Evolutionary conservation across 805 yeast species (phyloP), one percentile per base, ranked within the genome.

Genomic region (Helenozyma rhizophorensis): DNA sequence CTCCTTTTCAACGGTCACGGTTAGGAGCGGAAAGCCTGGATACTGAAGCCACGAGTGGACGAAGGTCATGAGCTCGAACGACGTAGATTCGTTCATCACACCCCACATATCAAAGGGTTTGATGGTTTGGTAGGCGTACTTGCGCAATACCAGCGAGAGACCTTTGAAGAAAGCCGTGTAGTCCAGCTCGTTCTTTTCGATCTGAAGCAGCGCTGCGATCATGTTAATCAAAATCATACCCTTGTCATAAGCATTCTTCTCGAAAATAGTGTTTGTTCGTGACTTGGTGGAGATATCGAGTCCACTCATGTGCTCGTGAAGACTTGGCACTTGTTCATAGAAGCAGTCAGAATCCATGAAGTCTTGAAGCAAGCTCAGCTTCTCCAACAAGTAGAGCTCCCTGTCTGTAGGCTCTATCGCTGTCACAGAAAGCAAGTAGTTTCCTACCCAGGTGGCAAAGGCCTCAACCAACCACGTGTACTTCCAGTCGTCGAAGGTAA

Each of bases 401-500:
- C 27, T 23, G 21, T 51, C 53, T 3, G 37, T 23, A 4, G 25
- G 14, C 18, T 40, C 49, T 6, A 45, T 17, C 11, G 22, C 27
- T 4, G 43, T 43, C 4, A 40, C 19, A 4, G 38, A 27, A 11
- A 78, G 48, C 1, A 75, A 46, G 31, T 63, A 62, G 43, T 70
- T 69, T 1, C 88, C 84, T 43, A 78, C 63, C 68, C 78, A 80
- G 0, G 93, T 83, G 0, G 94, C 93, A 58, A 83, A 80, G 2
- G 84, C 62, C 58, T 84, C 94, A 47, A 82, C 81, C 35, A 84
- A 60, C 89, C 93, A 83, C 23, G 83, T 58, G 47, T 72, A 67
- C 31, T 70, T 72, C 81, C 86, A 83, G 13, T 76, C 72, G 31
- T 79, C 82, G 47, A 82, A 80, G 1, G 84, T 65, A 2, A 82